Conservation (phyloP, 306 rosid genomes). For the Medicago ruthenica region DNA sequence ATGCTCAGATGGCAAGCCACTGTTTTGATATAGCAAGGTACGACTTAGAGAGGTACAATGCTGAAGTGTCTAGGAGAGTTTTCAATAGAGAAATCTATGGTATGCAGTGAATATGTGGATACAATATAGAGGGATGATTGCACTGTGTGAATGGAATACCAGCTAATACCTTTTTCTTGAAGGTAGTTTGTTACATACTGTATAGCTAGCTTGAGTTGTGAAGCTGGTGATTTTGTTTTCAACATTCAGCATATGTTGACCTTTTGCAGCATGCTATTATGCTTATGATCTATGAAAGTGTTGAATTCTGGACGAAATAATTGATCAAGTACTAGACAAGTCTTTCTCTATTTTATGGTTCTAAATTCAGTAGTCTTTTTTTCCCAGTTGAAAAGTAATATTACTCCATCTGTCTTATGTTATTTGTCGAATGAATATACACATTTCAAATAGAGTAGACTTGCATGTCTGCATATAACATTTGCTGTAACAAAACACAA, state of each 20-base stretch:
- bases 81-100: background rate
- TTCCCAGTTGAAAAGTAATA: background rate
- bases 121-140: constrained; percentile 5
- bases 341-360: background rate
- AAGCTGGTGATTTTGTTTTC: constrained; percentile 18
- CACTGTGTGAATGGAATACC: background rate
- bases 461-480: too few relatives aligned
- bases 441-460: background rate
- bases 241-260: constrained; percentile 28
- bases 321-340: background rate
- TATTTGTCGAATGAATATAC: background rate
- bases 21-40: background rate
- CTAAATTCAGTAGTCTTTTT: background rate
- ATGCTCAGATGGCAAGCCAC: background rate
- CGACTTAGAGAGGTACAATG: constrained; percentile 17
- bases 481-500: background rate
- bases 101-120: constrained; percentile 20
- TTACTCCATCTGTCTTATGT: background rate
- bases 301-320: too few relatives aligned
- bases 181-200: background rate
- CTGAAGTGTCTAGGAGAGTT: constrained; percentile 19
- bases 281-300: background rate
- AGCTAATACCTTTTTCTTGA: background rate
- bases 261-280: constrained; percentile 6
- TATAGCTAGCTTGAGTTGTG: background rate